A percentile compares a stretch with the other conserved stretches of the same genome.
These are phyloP conservation scores for Aspergillus sp. DNA, from an alignment of 2,329 filamentous ascomycete genomes.

Conservation along the genomic window DNA sequence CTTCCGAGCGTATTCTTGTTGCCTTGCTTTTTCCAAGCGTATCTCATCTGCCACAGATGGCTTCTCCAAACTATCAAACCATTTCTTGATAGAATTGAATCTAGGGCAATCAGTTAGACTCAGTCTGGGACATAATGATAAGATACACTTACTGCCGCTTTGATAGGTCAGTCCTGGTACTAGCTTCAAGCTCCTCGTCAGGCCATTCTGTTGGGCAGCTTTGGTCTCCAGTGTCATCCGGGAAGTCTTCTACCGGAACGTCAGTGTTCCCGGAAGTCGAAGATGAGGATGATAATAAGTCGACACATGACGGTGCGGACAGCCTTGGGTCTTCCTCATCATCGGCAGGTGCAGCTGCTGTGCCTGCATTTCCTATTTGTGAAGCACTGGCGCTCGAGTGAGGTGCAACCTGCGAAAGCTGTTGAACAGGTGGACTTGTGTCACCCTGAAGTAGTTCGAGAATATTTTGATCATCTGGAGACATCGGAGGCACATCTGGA, in stretches of 20 bases:
- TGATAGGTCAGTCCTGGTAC: background rate
- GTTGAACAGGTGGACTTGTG: too few relatives aligned
- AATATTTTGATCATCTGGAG: background rate
- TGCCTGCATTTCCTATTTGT: background rate
- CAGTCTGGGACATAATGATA: background rate
- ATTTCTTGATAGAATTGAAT: slow-evolving; percentile 11
- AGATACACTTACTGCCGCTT: slow-evolving; percentile 5
- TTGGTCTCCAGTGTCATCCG: background rate
- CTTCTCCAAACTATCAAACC: slow-evolving; percentile 9
- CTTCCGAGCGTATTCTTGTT: slow-evolving; percentile 1
- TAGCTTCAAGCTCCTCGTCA: background rate
- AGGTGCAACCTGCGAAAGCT: background rate
- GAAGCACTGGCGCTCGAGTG: background rate
- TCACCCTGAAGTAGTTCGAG: background rate
- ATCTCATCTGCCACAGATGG: slow-evolving; percentile 15
- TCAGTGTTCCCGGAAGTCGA: background rate
- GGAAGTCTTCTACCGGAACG: background rate
- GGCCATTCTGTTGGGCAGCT: background rate
- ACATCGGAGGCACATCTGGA: background rate
- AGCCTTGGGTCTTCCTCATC: background rate
- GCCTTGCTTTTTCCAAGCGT: slow-evolving; percentile 12
- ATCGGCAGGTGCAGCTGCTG: background rate
- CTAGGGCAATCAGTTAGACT: slow-evolving; percentile 5
- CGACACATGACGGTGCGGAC: background rate
- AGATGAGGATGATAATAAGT: background rate